A percentile compares a stretch with the other conserved stretches of the same genome.
phyloP scores from a whole-genome alignment of 2,329 filamentous ascomycete genomes.

The Shiraia sp. region DNA sequence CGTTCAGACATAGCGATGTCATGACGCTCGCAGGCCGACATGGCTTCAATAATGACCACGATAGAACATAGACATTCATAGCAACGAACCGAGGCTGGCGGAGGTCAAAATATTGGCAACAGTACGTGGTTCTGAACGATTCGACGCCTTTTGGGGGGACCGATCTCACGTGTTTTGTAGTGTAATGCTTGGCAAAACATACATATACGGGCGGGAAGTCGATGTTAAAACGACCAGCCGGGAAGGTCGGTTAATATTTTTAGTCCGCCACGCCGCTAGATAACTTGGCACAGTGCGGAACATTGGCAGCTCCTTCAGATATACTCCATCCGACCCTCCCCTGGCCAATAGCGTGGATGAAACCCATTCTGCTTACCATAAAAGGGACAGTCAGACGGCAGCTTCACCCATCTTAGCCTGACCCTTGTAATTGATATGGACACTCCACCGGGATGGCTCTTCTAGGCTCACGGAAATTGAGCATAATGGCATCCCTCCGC shows the following conservation, averaged over 20 bases:
- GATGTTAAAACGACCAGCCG: no score
- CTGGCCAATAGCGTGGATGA: background rate
- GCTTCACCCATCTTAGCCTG: background rate
- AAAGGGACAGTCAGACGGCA: background rate
- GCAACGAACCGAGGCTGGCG: background rate
- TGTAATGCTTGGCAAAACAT: no score
- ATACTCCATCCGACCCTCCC: background rate
- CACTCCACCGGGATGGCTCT: no score
- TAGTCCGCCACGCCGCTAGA: constrained; percentile 13
- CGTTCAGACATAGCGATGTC: no score
- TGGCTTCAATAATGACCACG: background rate
- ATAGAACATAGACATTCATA: constrained; percentile 1
- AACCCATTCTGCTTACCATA: background rate
- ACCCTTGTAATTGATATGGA: background rate
- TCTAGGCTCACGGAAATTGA: background rate
- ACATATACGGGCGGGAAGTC: no score
- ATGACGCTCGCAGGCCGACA: background rate
- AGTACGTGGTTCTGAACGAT: no score
- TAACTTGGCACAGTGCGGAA: constrained; percentile 3
- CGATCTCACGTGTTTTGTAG: no score
- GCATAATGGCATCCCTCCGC: background rate
- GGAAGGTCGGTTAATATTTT: constrained; percentile 8
- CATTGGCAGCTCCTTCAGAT: constrained; percentile 2
- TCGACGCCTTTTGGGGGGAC: no score
- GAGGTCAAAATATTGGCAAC: no score